These are phyloP conservation scores for Eremomyces bilateralis DNA, from an alignment of 495 filamentous ascomycete genomes.

Conservation along the genomic window DNA sequence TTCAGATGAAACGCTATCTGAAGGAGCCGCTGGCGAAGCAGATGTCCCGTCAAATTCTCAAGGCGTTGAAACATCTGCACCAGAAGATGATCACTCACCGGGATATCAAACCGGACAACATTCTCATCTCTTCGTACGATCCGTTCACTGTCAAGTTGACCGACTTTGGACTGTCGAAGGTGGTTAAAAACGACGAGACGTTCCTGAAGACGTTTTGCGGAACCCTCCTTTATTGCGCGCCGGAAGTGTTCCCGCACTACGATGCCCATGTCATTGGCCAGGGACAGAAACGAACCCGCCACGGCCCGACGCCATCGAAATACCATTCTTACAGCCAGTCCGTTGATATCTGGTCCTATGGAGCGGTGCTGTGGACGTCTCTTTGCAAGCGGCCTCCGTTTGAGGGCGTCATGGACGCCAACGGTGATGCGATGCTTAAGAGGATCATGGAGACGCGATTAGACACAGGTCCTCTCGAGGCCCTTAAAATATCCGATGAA, in stretches of 20 bases:
- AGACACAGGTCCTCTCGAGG: slow-evolving; percentile 34
- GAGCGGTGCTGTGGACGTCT: slow-evolving; percentile 68
- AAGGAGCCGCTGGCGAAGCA: slow-evolving; percentile 42
- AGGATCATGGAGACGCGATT: slow-evolving; percentile 57
- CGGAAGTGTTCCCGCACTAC: slow-evolving; percentile 84
- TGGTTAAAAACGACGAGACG: slow-evolving; percentile 64
- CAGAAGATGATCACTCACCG: slow-evolving; percentile 74
- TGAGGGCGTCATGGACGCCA: slow-evolving; percentile 37
- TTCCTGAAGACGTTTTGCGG: slow-evolving; percentile 94
- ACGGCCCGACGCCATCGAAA: slow-evolving; percentile 24
- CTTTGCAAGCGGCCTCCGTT: slow-evolving; percentile 59
- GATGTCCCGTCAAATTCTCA: slow-evolving; percentile 56
- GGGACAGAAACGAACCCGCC: slow-evolving; percentile 28
- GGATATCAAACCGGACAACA: slow-evolving; percentile 96
- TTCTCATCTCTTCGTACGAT: slow-evolving; percentile 49
- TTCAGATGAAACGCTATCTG: slow-evolving; percentile 36
- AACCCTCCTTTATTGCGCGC: slow-evolving; percentile 85
- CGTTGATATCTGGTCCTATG: slow-evolving; percentile 88
- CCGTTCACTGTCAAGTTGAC: slow-evolving; percentile 77
- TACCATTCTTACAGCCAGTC: slow-evolving; percentile 48
- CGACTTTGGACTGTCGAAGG: slow-evolving; percentile 90
- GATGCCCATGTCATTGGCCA: slow-evolving; percentile 8
- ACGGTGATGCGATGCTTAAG: slow-evolving; percentile 44
- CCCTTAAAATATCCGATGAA: slow-evolving; percentile 32
- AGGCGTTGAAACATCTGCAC: slow-evolving; percentile 75